A percentile compares a stretch with the other conserved stretches of the same genome.
Conservation (phyloP, 345 rosid species). For the Barbarea vulgaris region DNA sequence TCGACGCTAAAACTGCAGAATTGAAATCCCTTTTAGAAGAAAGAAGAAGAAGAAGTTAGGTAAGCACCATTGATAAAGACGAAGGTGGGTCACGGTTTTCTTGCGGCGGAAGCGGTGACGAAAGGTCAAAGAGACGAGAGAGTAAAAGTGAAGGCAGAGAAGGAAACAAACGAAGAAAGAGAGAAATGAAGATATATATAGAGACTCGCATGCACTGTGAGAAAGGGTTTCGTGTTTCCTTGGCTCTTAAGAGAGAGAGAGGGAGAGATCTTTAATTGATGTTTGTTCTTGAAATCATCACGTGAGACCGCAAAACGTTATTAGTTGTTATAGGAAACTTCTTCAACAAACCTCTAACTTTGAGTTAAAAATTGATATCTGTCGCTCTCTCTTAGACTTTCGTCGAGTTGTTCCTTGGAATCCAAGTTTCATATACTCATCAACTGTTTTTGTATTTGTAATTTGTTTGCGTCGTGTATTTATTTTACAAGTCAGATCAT, state of each 20-base stretch:
- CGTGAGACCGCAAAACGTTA: constrained; percentile 20
- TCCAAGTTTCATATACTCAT: too few species aligned
- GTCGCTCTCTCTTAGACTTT: too few species aligned
- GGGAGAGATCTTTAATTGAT: too few species aligned
- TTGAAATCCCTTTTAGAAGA: neutral
- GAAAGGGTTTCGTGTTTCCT: neutral
- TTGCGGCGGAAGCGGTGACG: constrained; percentile 36
- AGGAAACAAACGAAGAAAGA: neutral
- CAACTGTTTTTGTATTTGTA: too few species aligned
- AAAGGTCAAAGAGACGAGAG: constrained; percentile 4
- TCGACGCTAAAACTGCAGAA: neutral
- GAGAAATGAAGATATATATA: neutral
- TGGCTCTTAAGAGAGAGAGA: neutral
- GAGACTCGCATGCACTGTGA: neutral
- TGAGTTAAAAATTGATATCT: too few species aligned
- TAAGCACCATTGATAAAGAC: constrained; percentile 29
- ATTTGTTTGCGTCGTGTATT: too few species aligned
- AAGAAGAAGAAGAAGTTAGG: constrained; percentile 2
- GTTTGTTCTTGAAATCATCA: neutral
- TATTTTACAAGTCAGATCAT: too few species aligned
- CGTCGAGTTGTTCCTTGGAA: too few species aligned
- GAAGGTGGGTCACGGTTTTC: constrained; percentile 27
- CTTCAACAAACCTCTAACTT: too few species aligned
- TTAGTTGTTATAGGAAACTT: neutral
- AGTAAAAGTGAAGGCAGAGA: neutral